A percentile compares a stretch with the other conserved stretches of the same genome.
Conservation (phyloP, 2,329 filamentous ascomycete genomes). For the Hansfordia pulvinata region DNA sequence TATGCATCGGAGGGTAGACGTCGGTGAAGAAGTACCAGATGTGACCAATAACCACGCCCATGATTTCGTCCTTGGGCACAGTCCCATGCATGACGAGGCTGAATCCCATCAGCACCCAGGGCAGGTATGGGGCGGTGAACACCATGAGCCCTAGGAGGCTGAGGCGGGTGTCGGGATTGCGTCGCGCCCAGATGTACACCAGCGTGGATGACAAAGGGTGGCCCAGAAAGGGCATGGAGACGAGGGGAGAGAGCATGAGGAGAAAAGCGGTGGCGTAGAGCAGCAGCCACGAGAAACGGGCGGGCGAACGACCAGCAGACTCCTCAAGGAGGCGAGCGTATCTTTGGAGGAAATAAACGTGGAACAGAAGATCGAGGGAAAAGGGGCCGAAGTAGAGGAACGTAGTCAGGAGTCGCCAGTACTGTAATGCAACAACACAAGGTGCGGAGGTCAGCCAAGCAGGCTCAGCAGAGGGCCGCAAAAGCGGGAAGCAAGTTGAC, state of each 20-base stretch:
- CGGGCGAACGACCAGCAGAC: slow-evolving; percentile 79
- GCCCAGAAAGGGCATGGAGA: slow-evolving; percentile 90
- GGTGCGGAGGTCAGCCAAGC: background rate
- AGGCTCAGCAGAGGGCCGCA: too few species aligned
- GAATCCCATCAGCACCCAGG: slow-evolving; percentile 91
- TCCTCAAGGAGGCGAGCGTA: slow-evolving; percentile 94
- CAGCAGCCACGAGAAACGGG: slow-evolving; percentile 90
- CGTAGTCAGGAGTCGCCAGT: slow-evolving; percentile 91
- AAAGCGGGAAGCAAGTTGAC: too few species aligned
- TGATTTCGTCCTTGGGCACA: slow-evolving; percentile 89
- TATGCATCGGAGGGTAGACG: slow-evolving; percentile 85
- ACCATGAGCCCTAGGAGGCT: slow-evolving; percentile 81
- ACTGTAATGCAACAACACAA: slow-evolving; percentile 35
- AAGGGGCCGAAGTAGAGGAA: slow-evolving; percentile 97
- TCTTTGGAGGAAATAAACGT: slow-evolving; percentile 95
- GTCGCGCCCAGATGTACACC: slow-evolving; percentile 94
- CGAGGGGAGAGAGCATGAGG: slow-evolving; percentile 68
- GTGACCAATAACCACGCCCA: slow-evolving; percentile 88
- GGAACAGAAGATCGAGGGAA: slow-evolving; percentile 87
- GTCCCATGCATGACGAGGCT: slow-evolving; percentile 81
- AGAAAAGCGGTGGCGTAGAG: slow-evolving; percentile 73
- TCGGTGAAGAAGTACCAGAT: slow-evolving; percentile 98
- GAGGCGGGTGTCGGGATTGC: slow-evolving; percentile 82
- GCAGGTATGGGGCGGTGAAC: slow-evolving; percentile 87
- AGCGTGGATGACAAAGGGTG: slow-evolving; percentile 83